Conservation (phyloP, 2,329 filamentous ascomycete genomes). For the Gaeumannomyces sp. region DNA sequence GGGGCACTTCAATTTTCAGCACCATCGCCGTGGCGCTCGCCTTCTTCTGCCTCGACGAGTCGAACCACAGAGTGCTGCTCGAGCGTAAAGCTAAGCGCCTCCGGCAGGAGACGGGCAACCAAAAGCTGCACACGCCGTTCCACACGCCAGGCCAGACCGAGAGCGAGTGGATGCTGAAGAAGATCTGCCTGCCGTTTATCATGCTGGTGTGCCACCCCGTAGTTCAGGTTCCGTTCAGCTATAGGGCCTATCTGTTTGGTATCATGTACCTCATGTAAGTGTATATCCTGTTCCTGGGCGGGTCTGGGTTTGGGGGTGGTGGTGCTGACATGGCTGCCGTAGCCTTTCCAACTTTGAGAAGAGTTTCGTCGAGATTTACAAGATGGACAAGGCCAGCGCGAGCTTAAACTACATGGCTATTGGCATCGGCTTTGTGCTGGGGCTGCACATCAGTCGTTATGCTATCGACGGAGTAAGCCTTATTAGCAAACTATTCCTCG, state of each 20-base stretch:
- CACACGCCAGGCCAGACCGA: constrained; percentile 32
- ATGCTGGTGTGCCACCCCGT: constrained; percentile 47
- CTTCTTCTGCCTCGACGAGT: constrained; percentile 48
- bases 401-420: constrained; percentile 33
- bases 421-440: constrained; percentile 22
- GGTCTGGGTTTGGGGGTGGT: not conserved
- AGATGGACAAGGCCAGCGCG: constrained; percentile 20
- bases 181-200: constrained; percentile 39
- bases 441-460: constrained; percentile 42
- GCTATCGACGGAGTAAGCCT: not conserved
- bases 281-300: too few species aligned
- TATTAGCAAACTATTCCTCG: too few species aligned
- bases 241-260: constrained; percentile 39
- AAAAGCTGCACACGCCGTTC: constrained; percentile 40
- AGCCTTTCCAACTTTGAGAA: not conserved
- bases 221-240: constrained; percentile 42
- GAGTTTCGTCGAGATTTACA: not conserved
- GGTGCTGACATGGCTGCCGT: not conserved
- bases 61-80: constrained; percentile 29
- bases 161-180: not conserved
- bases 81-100: constrained; percentile 35
- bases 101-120: constrained; percentile 52
- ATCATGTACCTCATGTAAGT: constrained; percentile 38
- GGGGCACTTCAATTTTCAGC: constrained; percentile 51
- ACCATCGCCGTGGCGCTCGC: constrained; percentile 48